Evolutionary conservation across 805 yeast species (phyloP), one percentile per base, ranked within the genome.

Genomic region (Vanderwaltozyma verrucispora): DNA sequence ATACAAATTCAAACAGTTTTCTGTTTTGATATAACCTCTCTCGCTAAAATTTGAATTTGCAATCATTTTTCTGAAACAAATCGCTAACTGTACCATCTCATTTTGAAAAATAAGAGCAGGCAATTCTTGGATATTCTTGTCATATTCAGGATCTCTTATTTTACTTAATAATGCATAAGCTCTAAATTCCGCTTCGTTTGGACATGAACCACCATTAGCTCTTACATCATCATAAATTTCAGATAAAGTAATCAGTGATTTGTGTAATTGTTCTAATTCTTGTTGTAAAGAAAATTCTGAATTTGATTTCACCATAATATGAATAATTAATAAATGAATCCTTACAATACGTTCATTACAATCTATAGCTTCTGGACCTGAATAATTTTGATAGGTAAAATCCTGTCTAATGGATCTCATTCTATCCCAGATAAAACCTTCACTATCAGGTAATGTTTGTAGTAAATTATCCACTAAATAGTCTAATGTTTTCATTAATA

Each of bases 351-450:
- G 67, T 58, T 92, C 98, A 51, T 85, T 84, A 58, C 97, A 92
- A 47, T 81, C 89, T 9, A 89, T 74, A 2, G 96, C 94, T 55
- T 92, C 97, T 2, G 88, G 83, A 0, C 97, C 98, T 30, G 78
- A 79, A 50, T 78, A 89, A 56, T 89, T 89, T 54, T 92, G 98
- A 53, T 84, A 88, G 0, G 96, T 88, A 60, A 92, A 92, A 58
- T 92, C 99, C 59, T 92, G 97, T 53, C 99, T 72, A 31, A 92
- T 88, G 0, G 96, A 86, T 47, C 99, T 72, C 16, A 96, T 92
- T 59, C 99, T 72, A 59, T 92, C 97, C 98, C 99, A 94, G 8
- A 92, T 61, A 48, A 92, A 89, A 0, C 95, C 74, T 50, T 92
- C 97, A 1, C 88, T 69, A 10, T 80, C 84, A 0, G 97, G 96